Base-by-base conservation (phyloP, 345 rosid species). In the Pugionium cornutum region DNA sequence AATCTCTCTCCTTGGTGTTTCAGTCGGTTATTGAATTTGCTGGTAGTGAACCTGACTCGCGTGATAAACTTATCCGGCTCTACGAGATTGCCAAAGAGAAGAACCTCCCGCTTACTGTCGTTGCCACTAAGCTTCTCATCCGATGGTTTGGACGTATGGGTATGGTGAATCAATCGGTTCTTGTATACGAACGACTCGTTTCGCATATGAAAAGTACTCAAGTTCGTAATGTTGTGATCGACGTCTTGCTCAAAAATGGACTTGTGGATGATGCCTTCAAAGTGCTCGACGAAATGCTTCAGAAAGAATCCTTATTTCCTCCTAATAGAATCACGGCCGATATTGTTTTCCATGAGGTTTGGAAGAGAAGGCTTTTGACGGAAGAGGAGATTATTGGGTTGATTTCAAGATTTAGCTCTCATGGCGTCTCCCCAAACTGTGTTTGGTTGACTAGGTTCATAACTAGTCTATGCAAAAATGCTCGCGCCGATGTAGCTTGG, bases 251-350 rank as follows among this genome's bases (percentile, higher is more conserved):
- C 4, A 60, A 74, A 34, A 69, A 46, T 29, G 84, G 83, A 28
- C 78, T 80, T 37, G 64, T 64, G 3, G 80, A 75, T 8, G 66
- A 80, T 68, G 97, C 95, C 4, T 67, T 86, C 56, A 83, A 86
- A 70, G 75, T 87, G 90, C 83, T 94, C 82, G 96, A 85, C 48
- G 95, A 84, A 90, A 90, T 94, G 99, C 86, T 85, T 50, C 69
- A 75, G 0, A 65, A 33, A 9, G 78, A 52, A 3, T 73, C 84
- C 0, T 62, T 69, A 49, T 79, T 40, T 57, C 78, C 60, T 11
- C 89, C 92, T 1, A 58, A 84, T 68, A 71, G 73, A 33, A 48
- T 50, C 46, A 84, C 88, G 1, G 86, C 73, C 10, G 76, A 75
- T 62, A 75, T 81, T 28, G 55, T 87, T 29, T 84, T 88, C 53